A percentile compares a stretch with the other conserved stretches of the same genome.
Conservation (phyloP, 2,329 filamentous ascomycete genomes). For the Blastomyces parvus region DNA sequence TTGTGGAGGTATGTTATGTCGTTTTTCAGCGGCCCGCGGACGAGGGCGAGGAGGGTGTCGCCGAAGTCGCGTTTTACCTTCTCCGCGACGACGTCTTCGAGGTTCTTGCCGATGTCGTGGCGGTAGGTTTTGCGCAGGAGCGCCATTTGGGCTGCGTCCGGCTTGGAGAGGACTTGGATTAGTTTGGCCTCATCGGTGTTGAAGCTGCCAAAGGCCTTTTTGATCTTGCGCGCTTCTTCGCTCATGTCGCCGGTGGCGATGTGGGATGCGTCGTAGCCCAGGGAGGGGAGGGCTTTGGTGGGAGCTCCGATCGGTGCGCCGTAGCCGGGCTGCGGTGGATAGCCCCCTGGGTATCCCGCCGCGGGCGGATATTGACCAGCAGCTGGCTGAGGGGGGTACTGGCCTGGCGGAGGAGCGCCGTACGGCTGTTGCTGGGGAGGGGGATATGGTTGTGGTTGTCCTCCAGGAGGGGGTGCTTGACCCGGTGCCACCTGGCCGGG, state of each 20-base stretch:
- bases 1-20: conserved; percentile 46
- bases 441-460: background rate
- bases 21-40: conserved; percentile 57
- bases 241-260: conserved; percentile 48
- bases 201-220: conserved; percentile 84
- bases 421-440: background rate
- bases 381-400: conserved; percentile 17
- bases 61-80: conserved; percentile 5
- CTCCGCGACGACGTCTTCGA: background rate
- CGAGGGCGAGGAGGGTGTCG: conserved; percentile 19
- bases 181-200: conserved; percentile 77
- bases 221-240: conserved; percentile 59
- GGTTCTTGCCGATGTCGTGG: conserved; percentile 48
- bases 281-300: conserved; percentile 48
- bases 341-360: conserved; percentile 20
- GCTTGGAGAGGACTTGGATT: conserved; percentile 58
- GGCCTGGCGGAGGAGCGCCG: conserved; percentile 10
- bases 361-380: conserved; percentile 21
- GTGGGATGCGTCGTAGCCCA: conserved; percentile 49
- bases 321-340: conserved; percentile 27
- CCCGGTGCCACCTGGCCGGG: background rate
- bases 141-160: conserved; percentile 69
- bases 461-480: background rate
- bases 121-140: conserved; percentile 59
- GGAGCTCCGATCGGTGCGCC: conserved; percentile 17